phyloP scores from a whole-genome alignment of 352 stramenopile species.

The Globisporangium viniferum region DNA sequence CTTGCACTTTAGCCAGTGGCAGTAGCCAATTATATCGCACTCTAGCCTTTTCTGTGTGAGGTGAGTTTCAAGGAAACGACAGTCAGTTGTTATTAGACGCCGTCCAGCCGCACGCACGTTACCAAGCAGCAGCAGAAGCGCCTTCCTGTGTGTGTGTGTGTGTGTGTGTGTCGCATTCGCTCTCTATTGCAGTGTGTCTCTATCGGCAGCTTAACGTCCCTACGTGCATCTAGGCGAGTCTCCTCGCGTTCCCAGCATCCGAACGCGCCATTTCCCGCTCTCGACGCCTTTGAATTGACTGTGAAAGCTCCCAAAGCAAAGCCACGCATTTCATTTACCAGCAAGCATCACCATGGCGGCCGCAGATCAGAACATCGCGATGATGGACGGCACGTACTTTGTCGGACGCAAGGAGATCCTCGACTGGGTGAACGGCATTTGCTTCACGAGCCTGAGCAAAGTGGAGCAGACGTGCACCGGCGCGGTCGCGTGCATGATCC shows the following conservation, averaged over 20 bases:
- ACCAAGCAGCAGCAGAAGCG: slow-evolving; percentile 6
- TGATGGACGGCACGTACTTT: slow-evolving; percentile 98
- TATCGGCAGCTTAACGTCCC: not conserved
- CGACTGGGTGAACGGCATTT: slow-evolving; percentile 98
- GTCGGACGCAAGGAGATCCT: slow-evolving; percentile 97
- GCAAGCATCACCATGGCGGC: slow-evolving; percentile 44
- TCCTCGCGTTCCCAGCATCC: not conserved
- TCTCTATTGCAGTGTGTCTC: not conserved
- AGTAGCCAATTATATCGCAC: slow-evolving; percentile 6
- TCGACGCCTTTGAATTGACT: not conserved
- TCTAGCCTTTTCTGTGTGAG: slow-evolving; percentile 1
- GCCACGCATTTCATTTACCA: not conserved
- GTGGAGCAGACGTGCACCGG: slow-evolving; percentile 97
- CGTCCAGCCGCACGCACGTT: slow-evolving; percentile 1
- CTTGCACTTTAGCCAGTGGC: not conserved
- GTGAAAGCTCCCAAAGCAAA: not conserved
- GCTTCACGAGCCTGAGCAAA: slow-evolving; percentile 93
- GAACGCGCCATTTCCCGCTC: not conserved
- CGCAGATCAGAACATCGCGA: slow-evolving; percentile 87
- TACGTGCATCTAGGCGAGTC: not conserved
- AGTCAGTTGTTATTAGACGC: slow-evolving; percentile 10
- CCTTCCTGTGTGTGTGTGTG: not conserved
- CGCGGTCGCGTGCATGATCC: slow-evolving; percentile 97
- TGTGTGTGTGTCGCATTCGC: slow-evolving; percentile 6
- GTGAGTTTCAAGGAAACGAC: slow-evolving; percentile 12